Conservation (phyloP, 164 flowering plant genomes). For the Vitis riparia region DNA sequence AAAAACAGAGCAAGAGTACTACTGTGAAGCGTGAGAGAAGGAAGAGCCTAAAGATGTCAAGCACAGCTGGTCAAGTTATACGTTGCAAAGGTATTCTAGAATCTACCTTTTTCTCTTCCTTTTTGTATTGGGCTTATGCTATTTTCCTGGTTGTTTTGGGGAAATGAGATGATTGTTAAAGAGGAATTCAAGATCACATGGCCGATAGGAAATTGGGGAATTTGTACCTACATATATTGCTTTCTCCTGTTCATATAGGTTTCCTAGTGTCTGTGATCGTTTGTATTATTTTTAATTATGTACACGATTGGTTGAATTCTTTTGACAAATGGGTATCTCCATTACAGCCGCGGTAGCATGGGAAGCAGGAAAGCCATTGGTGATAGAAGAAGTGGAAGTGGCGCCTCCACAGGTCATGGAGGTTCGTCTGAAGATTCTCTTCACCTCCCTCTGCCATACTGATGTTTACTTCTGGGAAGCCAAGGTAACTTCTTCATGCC, state of each 20-base stretch:
- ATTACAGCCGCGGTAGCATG: slow-evolving; percentile 54
- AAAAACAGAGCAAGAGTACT: background rate
- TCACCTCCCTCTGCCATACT: slow-evolving; percentile 52
- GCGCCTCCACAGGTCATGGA: slow-evolving; percentile 47
- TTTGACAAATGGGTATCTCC: background rate
- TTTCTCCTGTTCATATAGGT: too few relatives aligned
- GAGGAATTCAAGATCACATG: too few relatives aligned
- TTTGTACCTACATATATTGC: too few relatives aligned
- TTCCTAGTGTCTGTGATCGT: slow-evolving; percentile 30
- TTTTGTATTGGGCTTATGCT: too few relatives aligned
- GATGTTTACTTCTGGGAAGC: slow-evolving; percentile 59
- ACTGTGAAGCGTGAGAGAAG: background rate
- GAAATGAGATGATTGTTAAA: background rate
- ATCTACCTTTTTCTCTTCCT: too few relatives aligned
- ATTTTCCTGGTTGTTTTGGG: too few relatives aligned
- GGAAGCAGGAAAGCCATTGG: slow-evolving; percentile 57
- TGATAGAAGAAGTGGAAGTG: slow-evolving; percentile 55
- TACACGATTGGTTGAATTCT: background rate
- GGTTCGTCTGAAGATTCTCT: slow-evolving; percentile 46
- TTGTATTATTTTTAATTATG: too few relatives aligned
- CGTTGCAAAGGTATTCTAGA: slow-evolving; percentile 33
- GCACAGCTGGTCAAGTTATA: slow-evolving; percentile 36
- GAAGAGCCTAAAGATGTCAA: slow-evolving; percentile 9
- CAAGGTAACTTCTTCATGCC: slow-evolving; percentile 24
- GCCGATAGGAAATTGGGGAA: too few relatives aligned